Evolutionary conservation across 169 alveolate genomes (phyloP).

Genomic region (Eimeria sp.): DNA sequence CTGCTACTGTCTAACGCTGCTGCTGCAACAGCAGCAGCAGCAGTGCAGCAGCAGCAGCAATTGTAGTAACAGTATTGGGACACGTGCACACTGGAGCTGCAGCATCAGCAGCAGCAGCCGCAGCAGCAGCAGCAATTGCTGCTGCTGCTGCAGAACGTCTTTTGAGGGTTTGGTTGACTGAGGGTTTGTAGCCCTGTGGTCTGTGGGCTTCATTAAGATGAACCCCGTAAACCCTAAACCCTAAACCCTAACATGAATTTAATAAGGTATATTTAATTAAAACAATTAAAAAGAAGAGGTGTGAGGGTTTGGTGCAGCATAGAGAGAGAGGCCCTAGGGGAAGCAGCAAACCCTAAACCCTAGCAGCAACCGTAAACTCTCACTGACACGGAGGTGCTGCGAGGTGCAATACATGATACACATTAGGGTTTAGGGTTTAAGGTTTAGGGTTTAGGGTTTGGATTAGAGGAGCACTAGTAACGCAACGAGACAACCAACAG

Average conservation of each 20-base stretch:
- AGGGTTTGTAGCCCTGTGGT: too few species aligned
- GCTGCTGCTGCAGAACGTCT: background rate
- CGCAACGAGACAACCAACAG: background rate
- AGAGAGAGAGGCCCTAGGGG: too few species aligned
- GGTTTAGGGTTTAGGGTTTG: conserved; percentile 32
- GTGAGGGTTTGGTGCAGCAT: too few species aligned
- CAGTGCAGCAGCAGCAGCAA: background rate
- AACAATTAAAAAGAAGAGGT: too few species aligned
- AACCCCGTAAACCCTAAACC: background rate
- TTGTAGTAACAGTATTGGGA: too few species aligned
- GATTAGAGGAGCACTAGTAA: background rate
- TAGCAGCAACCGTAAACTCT: background rate
- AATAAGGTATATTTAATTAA: too few species aligned
- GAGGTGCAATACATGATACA: too few species aligned
- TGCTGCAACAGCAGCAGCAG: conserved; percentile 13
- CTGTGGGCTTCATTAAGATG: background rate
- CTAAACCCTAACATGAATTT: background rate
- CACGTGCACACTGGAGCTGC: background rate
- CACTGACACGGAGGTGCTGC: background rate
- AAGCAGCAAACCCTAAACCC: too few species aligned
- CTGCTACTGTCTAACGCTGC: background rate
- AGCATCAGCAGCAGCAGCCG: background rate
- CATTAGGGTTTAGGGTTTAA: background rate
- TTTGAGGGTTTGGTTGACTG: too few species aligned
- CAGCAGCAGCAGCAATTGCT: conserved; percentile 12